Evolutionary conservation across 345 rosid species (phyloP).

Genomic region (Bretschneidera sinensis): DNA sequence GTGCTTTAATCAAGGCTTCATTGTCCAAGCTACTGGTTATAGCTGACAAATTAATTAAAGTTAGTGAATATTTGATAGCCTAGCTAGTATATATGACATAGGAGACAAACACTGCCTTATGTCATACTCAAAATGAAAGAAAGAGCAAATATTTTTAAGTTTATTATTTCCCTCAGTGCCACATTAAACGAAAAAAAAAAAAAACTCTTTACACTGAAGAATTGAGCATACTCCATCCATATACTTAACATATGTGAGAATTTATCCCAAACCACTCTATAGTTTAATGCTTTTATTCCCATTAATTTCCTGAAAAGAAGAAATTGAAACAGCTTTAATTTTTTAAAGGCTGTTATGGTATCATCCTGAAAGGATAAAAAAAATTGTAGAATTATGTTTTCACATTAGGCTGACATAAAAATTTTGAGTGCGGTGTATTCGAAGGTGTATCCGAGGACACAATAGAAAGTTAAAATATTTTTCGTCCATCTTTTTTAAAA

Average conservation of each 20-base stretch:
- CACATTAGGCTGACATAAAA: too few species aligned
- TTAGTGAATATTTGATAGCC: too few species aligned
- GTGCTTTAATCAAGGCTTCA: not conserved
- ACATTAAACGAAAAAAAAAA: not conserved
- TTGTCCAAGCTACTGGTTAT: too few species aligned
- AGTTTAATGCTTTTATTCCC: not conserved
- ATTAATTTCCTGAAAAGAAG: slow-evolving; percentile 1
- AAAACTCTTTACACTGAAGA: slow-evolving; percentile 8
- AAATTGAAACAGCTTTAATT: not conserved
- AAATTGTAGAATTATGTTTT: not conserved
- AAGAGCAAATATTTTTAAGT: not conserved
- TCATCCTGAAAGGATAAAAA: not conserved
- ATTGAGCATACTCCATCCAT: slow-evolving; percentile 11
- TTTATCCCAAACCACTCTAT: not conserved
- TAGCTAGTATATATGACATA: too few species aligned
- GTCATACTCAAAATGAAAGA: not conserved
- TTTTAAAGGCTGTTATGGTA: slow-evolving; percentile 3
- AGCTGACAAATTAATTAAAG: too few species aligned
- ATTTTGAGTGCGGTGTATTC: too few species aligned
- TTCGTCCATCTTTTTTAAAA: too few species aligned
- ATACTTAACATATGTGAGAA: not conserved
- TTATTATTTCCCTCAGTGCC: not conserved
- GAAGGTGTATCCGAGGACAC: too few species aligned
- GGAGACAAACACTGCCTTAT: too few species aligned
- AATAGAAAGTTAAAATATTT: too few species aligned